Evolutionary conservation across 1,139 yeast genomes (phyloP).

Genomic region (Schwanniomyces etchellsii): DNA sequence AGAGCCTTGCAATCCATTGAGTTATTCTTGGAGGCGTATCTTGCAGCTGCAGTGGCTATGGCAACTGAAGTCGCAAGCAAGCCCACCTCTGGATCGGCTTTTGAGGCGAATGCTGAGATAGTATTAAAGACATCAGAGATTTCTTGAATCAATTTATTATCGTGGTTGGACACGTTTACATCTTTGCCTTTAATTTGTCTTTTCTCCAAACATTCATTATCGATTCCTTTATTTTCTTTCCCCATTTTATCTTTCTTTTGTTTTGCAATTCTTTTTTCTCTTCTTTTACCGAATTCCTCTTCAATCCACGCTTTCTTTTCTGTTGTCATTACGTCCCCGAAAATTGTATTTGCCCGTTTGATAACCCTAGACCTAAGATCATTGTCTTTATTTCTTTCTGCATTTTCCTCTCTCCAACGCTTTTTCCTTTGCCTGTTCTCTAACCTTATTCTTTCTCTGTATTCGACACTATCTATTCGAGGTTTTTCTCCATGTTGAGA

Average conservation of each 20-base stretch:
- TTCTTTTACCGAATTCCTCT: slow-evolving; percentile 62
- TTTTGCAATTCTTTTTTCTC: slow-evolving; percentile 48
- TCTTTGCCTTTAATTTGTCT: slow-evolving; percentile 4
- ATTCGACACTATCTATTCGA: slow-evolving; percentile 26
- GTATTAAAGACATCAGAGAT: slow-evolving; percentile 33
- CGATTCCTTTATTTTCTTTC: slow-evolving; percentile 5
- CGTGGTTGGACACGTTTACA: slow-evolving; percentile 9
- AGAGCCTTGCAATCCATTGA: slow-evolving; percentile 12
- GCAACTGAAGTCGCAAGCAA: slow-evolving; percentile 38
- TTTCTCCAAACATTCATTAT: slow-evolving; percentile 1
- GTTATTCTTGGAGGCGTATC: slow-evolving; percentile 16
- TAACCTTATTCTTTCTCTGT: slow-evolving; percentile 54
- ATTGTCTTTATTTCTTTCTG: slow-evolving; percentile 78
- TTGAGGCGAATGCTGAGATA: slow-evolving; percentile 27
- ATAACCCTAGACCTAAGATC: slow-evolving; percentile 76
- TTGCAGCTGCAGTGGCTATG: slow-evolving; percentile 31
- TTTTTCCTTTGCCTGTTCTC: slow-evolving; percentile 85
- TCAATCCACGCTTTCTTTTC: slow-evolving; percentile 70
- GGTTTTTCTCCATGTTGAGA: slow-evolving; percentile 21
- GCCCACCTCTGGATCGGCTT: slow-evolving; percentile 32
- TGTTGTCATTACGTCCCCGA: slow-evolving; percentile 54
- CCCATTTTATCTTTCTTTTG: slow-evolving; percentile 26
- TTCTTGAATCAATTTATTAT: slow-evolving; percentile 19
- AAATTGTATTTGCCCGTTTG: slow-evolving; percentile 62
- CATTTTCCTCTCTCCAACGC: slow-evolving; percentile 84